Percentiles rank a stretch among this genome's conserved stretches.
phyloP scores from a whole-genome alignment of 2,329 filamentous ascomycete species.

The Aspergillus latus region DNA sequence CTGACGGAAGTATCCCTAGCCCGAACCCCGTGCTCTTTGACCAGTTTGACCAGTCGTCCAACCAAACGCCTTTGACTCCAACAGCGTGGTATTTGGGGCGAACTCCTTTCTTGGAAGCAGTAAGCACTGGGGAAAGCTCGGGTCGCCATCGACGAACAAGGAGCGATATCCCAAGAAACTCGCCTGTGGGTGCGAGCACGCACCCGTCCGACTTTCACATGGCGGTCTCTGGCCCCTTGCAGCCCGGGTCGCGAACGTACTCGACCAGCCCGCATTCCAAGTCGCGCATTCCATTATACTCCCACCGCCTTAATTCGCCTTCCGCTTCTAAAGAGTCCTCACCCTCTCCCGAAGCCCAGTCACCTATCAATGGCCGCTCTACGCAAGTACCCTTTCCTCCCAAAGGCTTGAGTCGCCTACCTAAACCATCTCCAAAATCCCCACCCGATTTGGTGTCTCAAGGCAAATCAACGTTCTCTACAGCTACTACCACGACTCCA shows the following conservation, averaged over 20 bases:
- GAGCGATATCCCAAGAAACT: constrained; percentile 58
- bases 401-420: constrained; percentile 43
- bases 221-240: constrained; percentile 35
- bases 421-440: constrained; percentile 40
- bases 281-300: constrained; percentile 49
- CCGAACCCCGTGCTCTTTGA: constrained; percentile 46
- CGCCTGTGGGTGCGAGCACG: constrained; percentile 28
- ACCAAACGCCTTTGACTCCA: constrained; percentile 62
- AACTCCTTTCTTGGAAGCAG: constrained; percentile 45
- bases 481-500: constrained; percentile 25
- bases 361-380: constrained; percentile 33
- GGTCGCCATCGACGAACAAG: constrained; percentile 40
- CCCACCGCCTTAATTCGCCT: constrained; percentile 39
- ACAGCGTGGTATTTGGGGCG: constrained; percentile 64
- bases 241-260: constrained; percentile 27
- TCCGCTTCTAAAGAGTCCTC: constrained; percentile 45
- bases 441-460: constrained; percentile 29
- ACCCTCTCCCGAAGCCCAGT: constrained; percentile 36
- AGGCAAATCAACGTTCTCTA: constrained; percentile 26
- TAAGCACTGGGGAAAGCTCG: constrained; percentile 29
- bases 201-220: constrained; percentile 34
- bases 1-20: constrained; percentile 67
- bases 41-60: constrained; percentile 40
- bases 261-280: constrained; percentile 36
- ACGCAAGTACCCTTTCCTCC: constrained; percentile 36